Conservation (phyloP, 2,329 filamentous ascomycete species). For the Aspergillus ochraceus region DNA sequence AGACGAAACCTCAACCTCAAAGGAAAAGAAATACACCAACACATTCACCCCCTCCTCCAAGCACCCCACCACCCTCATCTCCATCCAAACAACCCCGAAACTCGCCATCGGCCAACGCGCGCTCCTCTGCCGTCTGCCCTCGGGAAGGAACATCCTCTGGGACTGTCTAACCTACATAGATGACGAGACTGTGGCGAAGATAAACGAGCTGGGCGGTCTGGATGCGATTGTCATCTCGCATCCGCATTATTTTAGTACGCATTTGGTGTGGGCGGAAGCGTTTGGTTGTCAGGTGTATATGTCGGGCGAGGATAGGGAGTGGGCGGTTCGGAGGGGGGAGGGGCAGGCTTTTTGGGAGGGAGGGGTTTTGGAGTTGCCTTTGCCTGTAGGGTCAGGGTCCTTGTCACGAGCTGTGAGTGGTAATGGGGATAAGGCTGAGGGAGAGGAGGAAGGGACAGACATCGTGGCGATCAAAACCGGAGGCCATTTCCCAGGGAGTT, state of each 20-base stretch:
- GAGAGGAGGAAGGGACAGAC: too few species aligned
- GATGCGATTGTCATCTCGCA: slow-evolving; percentile 74
- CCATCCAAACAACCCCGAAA: slow-evolving; percentile 47
- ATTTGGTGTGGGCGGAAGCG: slow-evolving; percentile 68
- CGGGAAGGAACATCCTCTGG: slow-evolving; percentile 78
- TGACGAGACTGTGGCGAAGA: slow-evolving; percentile 56
- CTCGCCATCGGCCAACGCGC: slow-evolving; percentile 75
- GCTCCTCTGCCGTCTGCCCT: slow-evolving; percentile 64
- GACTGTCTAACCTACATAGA: slow-evolving; percentile 74
- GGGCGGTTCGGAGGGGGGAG: slow-evolving; percentile 54
- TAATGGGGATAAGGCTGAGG: too few species aligned
- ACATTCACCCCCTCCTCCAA: slow-evolving; percentile 18
- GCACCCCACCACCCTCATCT: slow-evolving; percentile 19
- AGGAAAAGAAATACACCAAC: slow-evolving; percentile 20
- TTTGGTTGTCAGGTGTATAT: slow-evolving; percentile 73
- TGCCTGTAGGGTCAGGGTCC: not conserved
- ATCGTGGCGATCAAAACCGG: slow-evolving; percentile 68
- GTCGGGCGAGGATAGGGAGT: slow-evolving; percentile 63
- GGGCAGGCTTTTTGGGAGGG: slow-evolving; percentile 32
- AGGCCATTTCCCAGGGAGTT: slow-evolving; percentile 76
- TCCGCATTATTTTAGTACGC: slow-evolving; percentile 79
- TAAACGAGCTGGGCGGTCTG: slow-evolving; percentile 65
- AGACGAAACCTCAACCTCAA: too few species aligned
- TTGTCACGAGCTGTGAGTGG: not conserved
- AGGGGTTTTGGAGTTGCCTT: slow-evolving; percentile 36